phyloP scores from a whole-genome alignment of 129 eudicot species.

The Lactuca sativa region DNA sequence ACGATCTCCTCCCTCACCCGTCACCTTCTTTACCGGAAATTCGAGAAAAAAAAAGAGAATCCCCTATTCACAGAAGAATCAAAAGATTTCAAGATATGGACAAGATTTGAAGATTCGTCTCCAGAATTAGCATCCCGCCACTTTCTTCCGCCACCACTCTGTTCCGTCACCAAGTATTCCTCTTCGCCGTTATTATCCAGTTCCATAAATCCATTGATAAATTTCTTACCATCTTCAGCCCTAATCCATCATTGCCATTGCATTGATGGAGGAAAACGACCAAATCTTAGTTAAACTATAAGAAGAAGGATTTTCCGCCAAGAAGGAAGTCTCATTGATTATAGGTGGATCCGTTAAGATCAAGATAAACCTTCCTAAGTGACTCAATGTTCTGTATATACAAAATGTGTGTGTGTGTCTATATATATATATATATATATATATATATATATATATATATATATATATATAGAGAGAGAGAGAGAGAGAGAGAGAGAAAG shows the following conservation, averaged over 20 bases:
- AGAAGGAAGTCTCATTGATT: conserved; percentile 63
- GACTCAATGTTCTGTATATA: conserved; percentile 15
- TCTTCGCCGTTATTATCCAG: conserved; percentile 36
- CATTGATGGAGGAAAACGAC: conserved; percentile 47
- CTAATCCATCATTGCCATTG: conserved; percentile 36
- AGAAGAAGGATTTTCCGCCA: conserved; percentile 76
- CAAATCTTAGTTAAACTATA: conserved; percentile 77
- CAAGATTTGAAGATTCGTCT: conserved; percentile 57
- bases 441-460: no score
- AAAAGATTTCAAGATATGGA: conserved; percentile 1
- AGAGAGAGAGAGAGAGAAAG: no score
- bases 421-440: no score
- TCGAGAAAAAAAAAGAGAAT: no score
- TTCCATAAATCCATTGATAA: conserved; percentile 43
- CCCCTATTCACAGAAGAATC: neutral
- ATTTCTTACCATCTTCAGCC: conserved; percentile 44
- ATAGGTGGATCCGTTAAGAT: conserved; percentile 76
- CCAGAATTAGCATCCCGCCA: conserved; percentile 51
- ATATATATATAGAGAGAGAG: no score
- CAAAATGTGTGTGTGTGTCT: neutral
- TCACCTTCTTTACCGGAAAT: no score
- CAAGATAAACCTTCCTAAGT: neutral
- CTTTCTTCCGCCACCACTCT: conserved; percentile 54
- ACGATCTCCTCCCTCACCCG: no score
- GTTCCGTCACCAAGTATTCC: conserved; percentile 78